Evolutionary conservation across 176 grass and related monocot genomes (phyloP), one percentile per base, ranked within the genome.

Genomic region (Oryza glumipatula): DNA sequence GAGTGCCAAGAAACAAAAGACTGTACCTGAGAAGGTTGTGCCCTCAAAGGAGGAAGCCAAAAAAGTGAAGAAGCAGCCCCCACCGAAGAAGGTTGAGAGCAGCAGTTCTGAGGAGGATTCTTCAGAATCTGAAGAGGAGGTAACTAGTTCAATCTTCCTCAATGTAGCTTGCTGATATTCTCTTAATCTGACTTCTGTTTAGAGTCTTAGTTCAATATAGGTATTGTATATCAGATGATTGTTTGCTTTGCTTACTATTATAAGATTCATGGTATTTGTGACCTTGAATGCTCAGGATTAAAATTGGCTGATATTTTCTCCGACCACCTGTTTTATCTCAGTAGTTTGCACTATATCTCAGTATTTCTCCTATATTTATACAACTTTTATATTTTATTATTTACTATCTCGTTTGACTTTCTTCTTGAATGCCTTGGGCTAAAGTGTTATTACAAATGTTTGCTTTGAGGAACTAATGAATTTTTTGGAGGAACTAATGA

Each of bases 81-180:
- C 90, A 73, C 86, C 82, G 21, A 95, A 95, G 80, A 92, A 93
- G 79, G 78, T 76, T 30, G 78, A 90, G 58, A 65, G 81, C 83
- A 94, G 88, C 79, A 93, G 88, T 85, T 89, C 91, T 87, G 94
- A 91, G 21, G 90, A 92, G 21, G 87, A 89, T 68, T 74, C 89
- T 73, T 89, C 91, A 46, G 94, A 96, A 69, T 96, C 91, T 4
- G 94, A 97, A 76, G 94, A 87, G 28, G 87, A 97, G 83, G 94
- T 92, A 67, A 17, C 23, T 36, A 36, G 4, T 36, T n/a, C 41
- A 23, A 21, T 64, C 2, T 52, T 83, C n/a, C 73, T 67, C 39
- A 43, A 23, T 74, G 46, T 65, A 63, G 35, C 38, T 72, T 79
- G 13, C 61, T 51, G 24, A 35, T 64, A 49, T 66, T 16, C 23